Conservation (phyloP, 129 eudicot species). For the Centrapalus pauciflorus region DNA sequence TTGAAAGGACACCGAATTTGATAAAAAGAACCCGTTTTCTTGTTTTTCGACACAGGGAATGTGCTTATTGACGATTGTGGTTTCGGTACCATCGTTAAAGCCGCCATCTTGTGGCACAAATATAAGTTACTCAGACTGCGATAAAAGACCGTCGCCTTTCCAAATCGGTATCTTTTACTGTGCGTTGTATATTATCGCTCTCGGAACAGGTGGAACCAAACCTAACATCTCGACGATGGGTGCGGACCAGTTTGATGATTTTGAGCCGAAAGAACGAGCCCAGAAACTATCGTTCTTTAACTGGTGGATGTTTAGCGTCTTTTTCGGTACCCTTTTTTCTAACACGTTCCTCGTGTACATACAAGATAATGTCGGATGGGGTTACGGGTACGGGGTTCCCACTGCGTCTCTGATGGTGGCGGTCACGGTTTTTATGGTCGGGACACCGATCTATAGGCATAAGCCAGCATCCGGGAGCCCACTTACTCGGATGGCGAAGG, state of each 20-base stretch:
- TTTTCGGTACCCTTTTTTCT: conserved; percentile 65
- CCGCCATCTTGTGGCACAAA: conserved; percentile 52
- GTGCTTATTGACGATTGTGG: conserved; percentile 65
- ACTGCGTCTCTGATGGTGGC: conserved; percentile 53
- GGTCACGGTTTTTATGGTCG: conserved; percentile 45
- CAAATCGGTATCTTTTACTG: conserved; percentile 54
- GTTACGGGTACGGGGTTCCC: conserved; percentile 79
- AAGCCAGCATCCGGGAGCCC: conserved; percentile 66
- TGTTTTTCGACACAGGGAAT: conserved; percentile 46
- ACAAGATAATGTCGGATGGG: conserved; percentile 91
- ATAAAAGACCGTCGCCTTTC: conserved; percentile 49
- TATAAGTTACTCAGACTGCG: conserved; percentile 37
- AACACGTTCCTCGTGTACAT: conserved; percentile 68
- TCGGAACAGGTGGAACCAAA: conserved; percentile 89
- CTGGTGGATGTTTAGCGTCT: conserved; percentile 89
- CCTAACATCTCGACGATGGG: conserved; percentile 89
- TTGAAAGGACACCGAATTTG: no score
- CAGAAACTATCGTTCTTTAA: conserved; percentile 79
- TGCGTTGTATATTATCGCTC: conserved; percentile 63
- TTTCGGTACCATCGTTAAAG: conserved; percentile 52
- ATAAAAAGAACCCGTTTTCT: no score
- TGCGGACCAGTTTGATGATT: conserved; percentile 84
- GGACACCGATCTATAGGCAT: conserved; percentile 67
- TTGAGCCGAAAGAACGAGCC: conserved; percentile 59
- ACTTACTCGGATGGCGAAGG: conserved; percentile 65